phyloP scores from a whole-genome alignment of 1,284 basidiomycete species.

The Cutaneotrichosporon mucoides region DNA sequence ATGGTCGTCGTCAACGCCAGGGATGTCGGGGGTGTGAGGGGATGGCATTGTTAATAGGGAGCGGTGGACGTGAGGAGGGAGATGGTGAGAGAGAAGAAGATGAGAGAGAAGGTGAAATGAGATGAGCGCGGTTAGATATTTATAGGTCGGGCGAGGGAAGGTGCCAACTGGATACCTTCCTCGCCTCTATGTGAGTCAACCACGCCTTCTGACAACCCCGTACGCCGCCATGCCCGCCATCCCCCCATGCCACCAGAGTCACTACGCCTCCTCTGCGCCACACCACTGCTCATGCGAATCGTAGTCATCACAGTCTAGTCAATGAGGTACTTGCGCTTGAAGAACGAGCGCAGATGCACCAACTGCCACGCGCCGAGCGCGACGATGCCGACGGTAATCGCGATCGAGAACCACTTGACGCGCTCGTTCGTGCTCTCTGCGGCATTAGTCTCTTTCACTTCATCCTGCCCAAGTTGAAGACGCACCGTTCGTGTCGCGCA shows the following conservation, averaged over 20 bases:
- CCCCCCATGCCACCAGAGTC: neutral
- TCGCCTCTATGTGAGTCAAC: neutral
- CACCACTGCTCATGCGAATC: neutral
- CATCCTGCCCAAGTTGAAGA: slow-evolving; percentile 17
- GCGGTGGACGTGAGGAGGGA: neutral
- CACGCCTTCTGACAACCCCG: neutral
- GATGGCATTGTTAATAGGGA: too few species aligned
- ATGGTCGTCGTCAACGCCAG: neutral
- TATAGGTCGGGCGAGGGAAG: neutral
- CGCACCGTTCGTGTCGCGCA: slow-evolving; percentile 88
- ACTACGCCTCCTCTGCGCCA: neutral
- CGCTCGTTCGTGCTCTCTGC: slow-evolving; percentile 85
- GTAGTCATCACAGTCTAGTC: slow-evolving; percentile 38
- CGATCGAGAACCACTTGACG: slow-evolving; percentile 89
- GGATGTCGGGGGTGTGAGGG: neutral
- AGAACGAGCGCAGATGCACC: slow-evolving; percentile 85
- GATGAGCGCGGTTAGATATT: neutral
- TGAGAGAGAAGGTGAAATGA: neutral
- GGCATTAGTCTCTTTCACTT: neutral
- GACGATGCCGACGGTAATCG: slow-evolving; percentile 74
- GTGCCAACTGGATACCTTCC: neutral
- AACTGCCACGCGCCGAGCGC: slow-evolving; percentile 89
- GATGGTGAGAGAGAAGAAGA: slow-evolving; percentile 3
- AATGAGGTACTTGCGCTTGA: slow-evolving; percentile 96
- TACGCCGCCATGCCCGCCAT: neutral